Conservation (phyloP, 257 asterid genomes). For the Agastache rugosa region DNA sequence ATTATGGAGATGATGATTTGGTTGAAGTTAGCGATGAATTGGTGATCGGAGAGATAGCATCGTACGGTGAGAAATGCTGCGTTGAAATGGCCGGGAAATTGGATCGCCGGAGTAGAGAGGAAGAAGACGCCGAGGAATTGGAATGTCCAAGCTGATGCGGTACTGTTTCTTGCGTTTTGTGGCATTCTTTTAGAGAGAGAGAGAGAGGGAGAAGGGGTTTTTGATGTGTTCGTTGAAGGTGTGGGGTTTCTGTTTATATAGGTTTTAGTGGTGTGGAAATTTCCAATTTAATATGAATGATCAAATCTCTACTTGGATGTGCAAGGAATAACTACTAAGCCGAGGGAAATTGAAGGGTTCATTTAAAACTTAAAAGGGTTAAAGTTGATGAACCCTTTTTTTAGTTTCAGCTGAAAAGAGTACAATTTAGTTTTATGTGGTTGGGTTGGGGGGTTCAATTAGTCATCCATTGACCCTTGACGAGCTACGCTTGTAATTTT, state of each 20-base stretch:
- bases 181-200: conserved; percentile 1
- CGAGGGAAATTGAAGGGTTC: no score
- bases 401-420: no score
- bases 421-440: no score
- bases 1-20: not conserved
- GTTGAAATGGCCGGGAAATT: not conserved
- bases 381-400: no score
- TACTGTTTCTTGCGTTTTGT: conserved; percentile 12
- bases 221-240: not conserved
- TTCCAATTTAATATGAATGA: no score
- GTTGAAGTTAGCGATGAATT: not conserved
- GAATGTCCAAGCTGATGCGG: not conserved
- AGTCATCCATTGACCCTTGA: no score
- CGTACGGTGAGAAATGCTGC: not conserved
- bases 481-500: no score
- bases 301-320: no score
- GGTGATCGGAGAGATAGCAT: not conserved
- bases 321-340: no score
- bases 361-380: no score
- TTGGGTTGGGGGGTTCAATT: no score
- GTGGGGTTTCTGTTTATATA: not conserved
- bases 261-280: no score
- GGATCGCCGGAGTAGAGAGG: not conserved
- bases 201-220: not conserved
- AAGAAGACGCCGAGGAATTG: not conserved